phyloP scores from a whole-genome alignment of 2,329 filamentous ascomycete genomes.

The Parascedosporium putredinis region DNA sequence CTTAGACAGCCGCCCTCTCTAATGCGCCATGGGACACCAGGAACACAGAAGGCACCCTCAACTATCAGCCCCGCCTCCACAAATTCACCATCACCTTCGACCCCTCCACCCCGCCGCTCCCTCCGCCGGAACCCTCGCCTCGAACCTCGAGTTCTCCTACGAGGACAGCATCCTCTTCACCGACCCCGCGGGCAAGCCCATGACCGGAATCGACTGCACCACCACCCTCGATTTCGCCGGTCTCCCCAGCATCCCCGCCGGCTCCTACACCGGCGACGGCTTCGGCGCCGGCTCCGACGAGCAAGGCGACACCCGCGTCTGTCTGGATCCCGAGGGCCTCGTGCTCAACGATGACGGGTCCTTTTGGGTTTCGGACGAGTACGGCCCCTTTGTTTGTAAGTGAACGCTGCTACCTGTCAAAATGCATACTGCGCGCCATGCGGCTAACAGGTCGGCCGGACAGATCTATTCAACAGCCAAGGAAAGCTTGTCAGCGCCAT shows the following conservation, averaged over 20 bases:
- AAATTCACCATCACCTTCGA: conserved; percentile 53
- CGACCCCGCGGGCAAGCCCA: conserved; percentile 50
- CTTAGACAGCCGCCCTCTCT: too few relatives aligned
- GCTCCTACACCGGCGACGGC: conserved; percentile 56
- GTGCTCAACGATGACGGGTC: conserved; percentile 47
- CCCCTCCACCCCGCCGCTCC: conserved; percentile 41
- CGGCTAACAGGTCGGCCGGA: not conserved
- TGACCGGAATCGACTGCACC: conserved; percentile 49
- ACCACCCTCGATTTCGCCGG: conserved; percentile 39
- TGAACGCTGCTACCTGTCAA: conserved; percentile 19
- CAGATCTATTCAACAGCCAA: not conserved
- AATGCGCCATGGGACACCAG: not conserved
- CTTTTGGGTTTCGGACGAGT: conserved; percentile 64
- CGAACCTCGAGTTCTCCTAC: conserved; percentile 54
- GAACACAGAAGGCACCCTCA: conserved; percentile 60
- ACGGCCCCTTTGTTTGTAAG: conserved; percentile 60
- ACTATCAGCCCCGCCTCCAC: conserved; percentile 58
- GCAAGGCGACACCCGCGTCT: conserved; percentile 45
- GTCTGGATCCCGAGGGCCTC: conserved; percentile 57
- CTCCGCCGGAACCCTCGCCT: conserved; percentile 23
- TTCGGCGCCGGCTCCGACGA: conserved; percentile 40
- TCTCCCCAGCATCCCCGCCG: conserved; percentile 52
- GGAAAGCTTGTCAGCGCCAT: not conserved
- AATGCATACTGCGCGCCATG: not conserved
- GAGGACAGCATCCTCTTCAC: conserved; percentile 54